Evolutionary conservation across 1,284 basidiomycete genomes (phyloP).

Genomic region (Naganishia albida): DNA sequence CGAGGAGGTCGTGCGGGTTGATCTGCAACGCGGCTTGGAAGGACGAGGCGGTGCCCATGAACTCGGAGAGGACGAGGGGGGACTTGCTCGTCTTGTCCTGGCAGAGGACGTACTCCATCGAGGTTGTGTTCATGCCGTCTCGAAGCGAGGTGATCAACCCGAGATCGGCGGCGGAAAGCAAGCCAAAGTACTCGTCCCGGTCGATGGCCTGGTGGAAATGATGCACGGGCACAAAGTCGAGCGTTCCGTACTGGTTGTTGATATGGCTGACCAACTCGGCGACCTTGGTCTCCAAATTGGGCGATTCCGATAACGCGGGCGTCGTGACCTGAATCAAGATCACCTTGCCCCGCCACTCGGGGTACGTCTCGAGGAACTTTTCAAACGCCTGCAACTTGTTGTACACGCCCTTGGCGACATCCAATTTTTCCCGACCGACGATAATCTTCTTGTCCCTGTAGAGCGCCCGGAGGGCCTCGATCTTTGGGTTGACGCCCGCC

Average conservation of each 20-base stretch:
- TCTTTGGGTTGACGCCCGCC: slow-evolving; percentile 83
- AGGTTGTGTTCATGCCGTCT: slow-evolving; percentile 99
- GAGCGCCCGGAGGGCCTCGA: slow-evolving; percentile 76
- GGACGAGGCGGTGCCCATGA: slow-evolving; percentile 78
- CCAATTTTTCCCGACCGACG: slow-evolving; percentile 96
- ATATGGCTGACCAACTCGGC: slow-evolving; percentile 95
- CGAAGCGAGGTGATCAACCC: slow-evolving; percentile 93
- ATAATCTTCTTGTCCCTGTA: slow-evolving; percentile 99
- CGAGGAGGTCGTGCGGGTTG: slow-evolving; percentile 61
- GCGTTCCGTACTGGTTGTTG: slow-evolving; percentile 91
- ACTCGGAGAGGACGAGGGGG: slow-evolving; percentile 89
- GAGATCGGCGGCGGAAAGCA: slow-evolving; percentile 91
- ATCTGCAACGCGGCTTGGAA: slow-evolving; percentile 54
- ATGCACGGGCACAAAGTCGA: slow-evolving; percentile 98
- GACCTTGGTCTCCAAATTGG: slow-evolving; percentile 89
- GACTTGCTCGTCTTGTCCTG: slow-evolving; percentile 77
- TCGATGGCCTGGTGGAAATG: slow-evolving; percentile 99
- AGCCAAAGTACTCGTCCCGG: slow-evolving; percentile 96
- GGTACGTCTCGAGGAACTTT: slow-evolving; percentile 88
- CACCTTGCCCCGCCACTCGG: slow-evolving; percentile 89
- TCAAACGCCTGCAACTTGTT: slow-evolving; percentile 98
- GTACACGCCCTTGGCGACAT: slow-evolving; percentile 94
- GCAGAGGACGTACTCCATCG: slow-evolving; percentile 96
- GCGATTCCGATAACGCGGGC: slow-evolving; percentile 89
- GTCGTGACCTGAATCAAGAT: slow-evolving; percentile 80